phyloP scores from a whole-genome alignment of 345 rosid species.

The Eucalyptus globulus region DNA sequence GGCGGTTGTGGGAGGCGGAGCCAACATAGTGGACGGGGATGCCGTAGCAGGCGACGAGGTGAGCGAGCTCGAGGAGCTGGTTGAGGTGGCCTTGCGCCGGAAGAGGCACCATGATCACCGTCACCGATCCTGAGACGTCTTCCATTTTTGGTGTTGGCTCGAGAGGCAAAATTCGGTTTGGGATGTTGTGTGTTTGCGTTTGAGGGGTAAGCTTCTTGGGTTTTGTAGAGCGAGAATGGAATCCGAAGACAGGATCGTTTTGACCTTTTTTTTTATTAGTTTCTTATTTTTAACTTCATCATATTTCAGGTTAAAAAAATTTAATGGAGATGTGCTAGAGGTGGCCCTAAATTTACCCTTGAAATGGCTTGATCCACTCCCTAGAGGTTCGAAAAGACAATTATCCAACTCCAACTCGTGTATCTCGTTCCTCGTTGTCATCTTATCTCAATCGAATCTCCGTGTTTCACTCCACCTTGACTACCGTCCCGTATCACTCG shows the following conservation, averaged over 20 bases:
- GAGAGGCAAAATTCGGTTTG: background rate
- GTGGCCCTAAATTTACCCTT: too few relatives aligned
- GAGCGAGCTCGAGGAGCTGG: constrained; percentile 6
- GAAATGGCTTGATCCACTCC: too few relatives aligned
- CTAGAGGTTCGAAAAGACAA: too few relatives aligned
- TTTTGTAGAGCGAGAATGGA: background rate
- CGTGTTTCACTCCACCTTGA: background rate
- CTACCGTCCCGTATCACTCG: background rate
- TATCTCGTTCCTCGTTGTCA: too few relatives aligned
- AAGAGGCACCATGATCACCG: constrained; percentile 6
- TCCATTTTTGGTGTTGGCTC: background rate
- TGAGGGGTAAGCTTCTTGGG: background rate
- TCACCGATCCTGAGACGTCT: background rate
- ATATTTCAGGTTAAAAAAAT: too few relatives aligned
- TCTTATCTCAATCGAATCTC: background rate
- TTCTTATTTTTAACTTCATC: too few relatives aligned
- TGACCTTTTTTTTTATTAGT: background rate
- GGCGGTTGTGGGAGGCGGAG: constrained; percentile 4
- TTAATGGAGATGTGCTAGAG: too few relatives aligned
- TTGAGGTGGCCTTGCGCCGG: constrained; percentile 12
- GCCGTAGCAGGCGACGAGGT: background rate
- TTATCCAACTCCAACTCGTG: too few relatives aligned
- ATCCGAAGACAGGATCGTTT: background rate
- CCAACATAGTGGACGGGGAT: constrained; percentile 4
- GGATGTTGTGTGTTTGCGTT: background rate